These are phyloP conservation scores for Corymbia maculata DNA, from an alignment of 345 rosid species.

Conservation along the genomic window DNA sequence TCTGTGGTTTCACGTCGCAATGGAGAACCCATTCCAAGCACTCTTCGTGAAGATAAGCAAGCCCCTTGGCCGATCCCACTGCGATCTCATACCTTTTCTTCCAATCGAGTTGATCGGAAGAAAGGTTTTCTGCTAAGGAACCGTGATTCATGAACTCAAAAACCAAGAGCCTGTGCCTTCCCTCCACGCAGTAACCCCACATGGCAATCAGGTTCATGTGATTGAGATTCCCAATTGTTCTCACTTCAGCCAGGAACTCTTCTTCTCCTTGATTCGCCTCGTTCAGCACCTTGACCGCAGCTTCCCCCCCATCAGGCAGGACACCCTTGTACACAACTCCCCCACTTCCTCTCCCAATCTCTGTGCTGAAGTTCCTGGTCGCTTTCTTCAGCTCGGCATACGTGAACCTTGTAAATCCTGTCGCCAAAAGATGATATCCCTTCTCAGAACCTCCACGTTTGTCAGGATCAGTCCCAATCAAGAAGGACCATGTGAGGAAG, in stretches of 20 bases:
- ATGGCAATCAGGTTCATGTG: background rate
- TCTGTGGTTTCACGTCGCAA: background rate
- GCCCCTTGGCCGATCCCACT: background rate
- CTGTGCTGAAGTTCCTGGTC: background rate
- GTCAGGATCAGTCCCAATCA: background rate
- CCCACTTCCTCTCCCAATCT: no score
- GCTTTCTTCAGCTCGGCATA: background rate
- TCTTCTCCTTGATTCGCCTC: no score
- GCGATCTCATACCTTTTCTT: background rate
- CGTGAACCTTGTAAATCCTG: background rate
- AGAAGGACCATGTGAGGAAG: background rate
- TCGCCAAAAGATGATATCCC: background rate
- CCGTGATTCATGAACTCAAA: background rate
- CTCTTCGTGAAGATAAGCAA: background rate
- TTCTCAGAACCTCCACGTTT: background rate
- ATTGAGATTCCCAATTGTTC: no score
- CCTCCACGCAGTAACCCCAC: background rate
- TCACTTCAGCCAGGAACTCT: no score
- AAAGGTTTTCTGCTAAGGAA: background rate
- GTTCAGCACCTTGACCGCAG: no score
- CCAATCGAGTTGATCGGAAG: background rate
- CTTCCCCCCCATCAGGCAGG: no score
- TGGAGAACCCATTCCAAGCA: background rate
- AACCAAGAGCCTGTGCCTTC: background rate
- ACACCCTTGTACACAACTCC: no score